Conservation (phyloP, 352 stramenopile genomes). For the Phytophthora pisi region DNA sequence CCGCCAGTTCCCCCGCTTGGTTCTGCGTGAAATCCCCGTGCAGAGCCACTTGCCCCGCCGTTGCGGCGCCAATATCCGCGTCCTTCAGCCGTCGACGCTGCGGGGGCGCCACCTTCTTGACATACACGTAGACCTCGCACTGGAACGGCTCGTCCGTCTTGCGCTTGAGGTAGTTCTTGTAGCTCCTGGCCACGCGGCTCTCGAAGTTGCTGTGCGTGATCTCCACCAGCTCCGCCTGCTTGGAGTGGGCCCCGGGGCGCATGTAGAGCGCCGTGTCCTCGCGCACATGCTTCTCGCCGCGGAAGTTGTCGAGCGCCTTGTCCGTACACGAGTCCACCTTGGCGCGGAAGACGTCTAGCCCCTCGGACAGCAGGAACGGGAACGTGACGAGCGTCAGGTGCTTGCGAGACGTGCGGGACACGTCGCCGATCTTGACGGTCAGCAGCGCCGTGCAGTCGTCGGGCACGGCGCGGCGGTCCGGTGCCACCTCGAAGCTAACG, state of each 20-base stretch:
- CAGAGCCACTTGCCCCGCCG: slow-evolving; percentile 1
- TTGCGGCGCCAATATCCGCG: neutral
- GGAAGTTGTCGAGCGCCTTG: slow-evolving; percentile 54
- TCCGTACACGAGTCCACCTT: slow-evolving; percentile 67
- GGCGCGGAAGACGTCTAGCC: slow-evolving; percentile 74
- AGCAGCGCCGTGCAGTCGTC: slow-evolving; percentile 71
- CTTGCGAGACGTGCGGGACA: slow-evolving; percentile 72
- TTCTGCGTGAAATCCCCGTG: slow-evolving; percentile 18
- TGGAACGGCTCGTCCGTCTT: slow-evolving; percentile 63
- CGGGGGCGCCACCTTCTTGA: slow-evolving; percentile 54
- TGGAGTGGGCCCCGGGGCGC: slow-evolving; percentile 73
- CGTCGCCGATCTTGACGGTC: slow-evolving; percentile 80
- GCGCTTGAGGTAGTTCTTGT: slow-evolving; percentile 82
- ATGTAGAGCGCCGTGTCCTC: slow-evolving; percentile 81
- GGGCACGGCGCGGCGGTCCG: slow-evolving; percentile 39
- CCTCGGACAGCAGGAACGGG: slow-evolving; percentile 69
- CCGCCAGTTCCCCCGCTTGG: slow-evolving; percentile 20
- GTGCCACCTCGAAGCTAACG: slow-evolving; percentile 13
- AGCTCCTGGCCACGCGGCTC: slow-evolving; percentile 67
- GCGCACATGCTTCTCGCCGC: slow-evolving; percentile 54
- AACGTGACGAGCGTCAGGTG: slow-evolving; percentile 67
- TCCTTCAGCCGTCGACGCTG: slow-evolving; percentile 30
- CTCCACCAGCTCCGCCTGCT: slow-evolving; percentile 80
- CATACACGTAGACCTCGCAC: slow-evolving; percentile 78
- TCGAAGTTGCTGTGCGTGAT: slow-evolving; percentile 74